A percentile compares a stretch with the other conserved stretches of the same genome.
Conservation (phyloP, 441 rosid genomes). For the Eutrema salsugineum region DNA sequence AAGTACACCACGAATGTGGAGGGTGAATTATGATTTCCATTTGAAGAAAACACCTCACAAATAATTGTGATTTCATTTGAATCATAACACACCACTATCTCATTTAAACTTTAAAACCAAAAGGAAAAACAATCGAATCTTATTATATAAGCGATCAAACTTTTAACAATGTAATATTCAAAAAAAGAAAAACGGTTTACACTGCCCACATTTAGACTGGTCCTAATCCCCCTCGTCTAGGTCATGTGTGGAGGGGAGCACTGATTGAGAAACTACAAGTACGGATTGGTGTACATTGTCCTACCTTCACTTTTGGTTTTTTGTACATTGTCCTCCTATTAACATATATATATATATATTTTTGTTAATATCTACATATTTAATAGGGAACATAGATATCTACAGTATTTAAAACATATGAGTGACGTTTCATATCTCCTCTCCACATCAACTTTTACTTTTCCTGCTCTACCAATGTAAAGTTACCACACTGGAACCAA, state of each 20-base stretch:
- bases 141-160: background rate
- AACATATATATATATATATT: background rate
- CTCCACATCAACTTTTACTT: slow-evolving; percentile 13
- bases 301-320: slow-evolving; percentile 13
- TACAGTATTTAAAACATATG: slow-evolving; percentile 7
- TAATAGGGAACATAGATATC: background rate
- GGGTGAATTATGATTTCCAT: background rate
- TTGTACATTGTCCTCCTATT: background rate
- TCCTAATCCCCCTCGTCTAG: slow-evolving; percentile 1
- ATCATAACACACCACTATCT: background rate
- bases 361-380: slow-evolving; percentile 6
- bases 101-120: background rate
- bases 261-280: slow-evolving; percentile 24
- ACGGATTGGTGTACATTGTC: slow-evolving; percentile 29
- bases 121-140: background rate
- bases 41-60: background rate
- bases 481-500: background rate
- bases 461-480: background rate
- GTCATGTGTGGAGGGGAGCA: slow-evolving; percentile 26
- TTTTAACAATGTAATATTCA: background rate
- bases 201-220: background rate
- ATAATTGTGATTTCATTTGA: too few species aligned
- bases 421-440: slow-evolving; percentile 20
- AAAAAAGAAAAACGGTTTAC: too few species aligned
- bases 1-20: background rate